A percentile compares a stretch with the other conserved stretches of the same genome.
These are phyloP conservation scores for Pleurotus cornucopiae DNA, from an alignment of 768 basidiomycete species.

Conservation along the genomic window DNA sequence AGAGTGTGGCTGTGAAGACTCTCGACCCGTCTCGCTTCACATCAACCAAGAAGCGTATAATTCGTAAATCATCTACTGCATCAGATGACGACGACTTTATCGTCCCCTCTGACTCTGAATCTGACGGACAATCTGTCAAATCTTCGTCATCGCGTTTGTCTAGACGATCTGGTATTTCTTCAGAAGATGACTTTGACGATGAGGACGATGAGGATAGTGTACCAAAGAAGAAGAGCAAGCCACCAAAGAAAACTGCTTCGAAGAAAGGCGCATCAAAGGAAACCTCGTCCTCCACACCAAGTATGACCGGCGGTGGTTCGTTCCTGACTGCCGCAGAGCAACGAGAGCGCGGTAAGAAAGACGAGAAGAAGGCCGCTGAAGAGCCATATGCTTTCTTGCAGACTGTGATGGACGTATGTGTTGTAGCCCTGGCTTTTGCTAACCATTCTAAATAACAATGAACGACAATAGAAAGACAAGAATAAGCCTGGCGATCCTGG, in stretches of 20 bases:
- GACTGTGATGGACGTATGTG: conserved; percentile 66
- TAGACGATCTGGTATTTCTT: conserved; percentile 29
- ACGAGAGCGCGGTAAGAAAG: conserved; percentile 70
- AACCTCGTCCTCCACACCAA: conserved; percentile 14
- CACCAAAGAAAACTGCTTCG: conserved; percentile 12
- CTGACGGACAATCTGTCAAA: conserved; percentile 43
- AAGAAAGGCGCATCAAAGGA: conserved; percentile 17
- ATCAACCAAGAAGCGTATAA: conserved; percentile 51
- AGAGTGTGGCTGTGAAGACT: conserved; percentile 43
- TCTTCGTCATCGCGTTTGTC: conserved; percentile 41
- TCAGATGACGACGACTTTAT: conserved; percentile 71
- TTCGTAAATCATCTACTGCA: conserved; percentile 33
- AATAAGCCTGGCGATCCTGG: conserved; percentile 72
- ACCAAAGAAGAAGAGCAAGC: conserved; percentile 13
- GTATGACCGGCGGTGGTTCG: conserved; percentile 25
- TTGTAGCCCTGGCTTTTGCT: neutral
- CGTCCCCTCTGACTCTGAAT: conserved; percentile 61
- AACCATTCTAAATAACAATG: conserved; percentile 2
- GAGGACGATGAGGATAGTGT: conserved; percentile 37
- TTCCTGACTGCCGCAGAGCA: conserved; percentile 86
- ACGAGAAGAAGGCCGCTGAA: conserved; percentile 77
- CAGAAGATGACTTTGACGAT: conserved; percentile 24
- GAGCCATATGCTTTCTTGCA: conserved; percentile 71
- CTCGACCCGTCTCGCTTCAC: conserved; percentile 61
- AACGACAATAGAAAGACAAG: conserved; percentile 65